These are phyloP conservation scores for Penicillium sclerotigenum DNA, from an alignment of 2,329 filamentous ascomycete species.

Conservation along the genomic window DNA sequence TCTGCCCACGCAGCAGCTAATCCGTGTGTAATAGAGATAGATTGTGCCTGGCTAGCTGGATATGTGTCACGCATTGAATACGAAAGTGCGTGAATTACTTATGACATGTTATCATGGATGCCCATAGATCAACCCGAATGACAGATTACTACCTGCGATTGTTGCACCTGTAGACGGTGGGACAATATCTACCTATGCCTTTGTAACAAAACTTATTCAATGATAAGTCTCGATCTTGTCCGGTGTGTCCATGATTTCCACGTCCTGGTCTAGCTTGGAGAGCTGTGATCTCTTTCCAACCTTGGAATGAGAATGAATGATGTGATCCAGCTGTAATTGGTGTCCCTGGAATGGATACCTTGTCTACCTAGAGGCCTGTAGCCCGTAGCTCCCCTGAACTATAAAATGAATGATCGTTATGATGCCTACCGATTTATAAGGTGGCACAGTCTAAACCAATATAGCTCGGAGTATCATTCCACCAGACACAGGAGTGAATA, in stretches of 20 bases:
- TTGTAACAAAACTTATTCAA: neutral
- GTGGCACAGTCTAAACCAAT: no score
- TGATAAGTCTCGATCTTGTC: neutral
- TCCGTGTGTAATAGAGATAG: conserved; percentile 5
- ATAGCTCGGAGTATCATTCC: neutral
- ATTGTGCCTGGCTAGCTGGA: neutral
- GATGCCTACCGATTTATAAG: no score
- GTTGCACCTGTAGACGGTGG: neutral
- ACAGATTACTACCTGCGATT: neutral
- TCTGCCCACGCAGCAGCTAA: neutral
- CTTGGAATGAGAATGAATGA: neutral
- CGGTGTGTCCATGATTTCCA: neutral
- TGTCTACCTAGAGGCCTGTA: no score
- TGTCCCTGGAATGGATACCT: neutral
- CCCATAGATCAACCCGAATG: conserved; percentile 9
- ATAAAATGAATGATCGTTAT: no score
- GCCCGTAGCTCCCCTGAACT: neutral
- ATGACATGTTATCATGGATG: conserved; percentile 6
- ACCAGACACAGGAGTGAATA: neutral
- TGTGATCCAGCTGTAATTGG: neutral
- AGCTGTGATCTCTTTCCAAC: neutral
- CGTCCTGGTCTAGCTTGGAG: neutral
- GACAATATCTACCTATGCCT: neutral
- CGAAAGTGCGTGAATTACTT: neutral
- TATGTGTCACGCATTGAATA: neutral